Evolutionary conservation across 169 alveolate genomes (phyloP).

Genomic region (Eimeria sp.): DNA sequence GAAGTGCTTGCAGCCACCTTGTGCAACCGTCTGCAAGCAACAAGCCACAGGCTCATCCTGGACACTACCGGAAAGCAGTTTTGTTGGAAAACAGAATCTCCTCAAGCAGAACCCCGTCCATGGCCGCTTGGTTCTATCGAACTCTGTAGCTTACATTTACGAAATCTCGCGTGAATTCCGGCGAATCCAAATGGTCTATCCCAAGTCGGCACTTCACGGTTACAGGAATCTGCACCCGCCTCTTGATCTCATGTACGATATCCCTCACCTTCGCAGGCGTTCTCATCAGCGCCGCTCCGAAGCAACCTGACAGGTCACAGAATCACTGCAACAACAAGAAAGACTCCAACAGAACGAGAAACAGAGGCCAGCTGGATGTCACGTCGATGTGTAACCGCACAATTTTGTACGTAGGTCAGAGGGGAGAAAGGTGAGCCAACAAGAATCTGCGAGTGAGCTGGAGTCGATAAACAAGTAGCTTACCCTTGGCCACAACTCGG

Average conservation of each 20-base stretch:
- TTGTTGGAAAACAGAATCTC: background rate
- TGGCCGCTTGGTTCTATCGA: background rate
- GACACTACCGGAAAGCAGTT: background rate
- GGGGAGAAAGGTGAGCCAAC: background rate
- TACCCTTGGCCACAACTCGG: conserved; percentile 93
- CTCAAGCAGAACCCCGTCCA: background rate
- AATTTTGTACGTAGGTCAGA: background rate
- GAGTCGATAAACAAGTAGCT: background rate
- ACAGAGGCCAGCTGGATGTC: background rate
- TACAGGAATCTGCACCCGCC: conserved; percentile 90
- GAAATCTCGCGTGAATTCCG: conserved; percentile 78
- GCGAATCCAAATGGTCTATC: conserved; percentile 94
- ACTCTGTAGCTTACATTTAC: conserved; percentile 61
- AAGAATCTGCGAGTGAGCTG: background rate
- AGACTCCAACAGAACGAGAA: background rate
- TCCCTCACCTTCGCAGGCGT: conserved; percentile 95
- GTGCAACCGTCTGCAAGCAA: conserved; percentile 75
- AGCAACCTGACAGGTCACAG: conserved; percentile 87
- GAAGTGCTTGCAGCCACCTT: conserved; percentile 94
- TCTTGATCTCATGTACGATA: conserved; percentile 85
- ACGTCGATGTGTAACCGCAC: background rate
- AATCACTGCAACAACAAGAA: background rate
- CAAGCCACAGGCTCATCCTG: background rate
- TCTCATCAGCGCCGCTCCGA: conserved; percentile 98
- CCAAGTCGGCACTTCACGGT: conserved; percentile 98